phyloP scores from a whole-genome alignment of 1,284 basidiomycete species.

The Cutaneotrichosporon sp. region DNA sequence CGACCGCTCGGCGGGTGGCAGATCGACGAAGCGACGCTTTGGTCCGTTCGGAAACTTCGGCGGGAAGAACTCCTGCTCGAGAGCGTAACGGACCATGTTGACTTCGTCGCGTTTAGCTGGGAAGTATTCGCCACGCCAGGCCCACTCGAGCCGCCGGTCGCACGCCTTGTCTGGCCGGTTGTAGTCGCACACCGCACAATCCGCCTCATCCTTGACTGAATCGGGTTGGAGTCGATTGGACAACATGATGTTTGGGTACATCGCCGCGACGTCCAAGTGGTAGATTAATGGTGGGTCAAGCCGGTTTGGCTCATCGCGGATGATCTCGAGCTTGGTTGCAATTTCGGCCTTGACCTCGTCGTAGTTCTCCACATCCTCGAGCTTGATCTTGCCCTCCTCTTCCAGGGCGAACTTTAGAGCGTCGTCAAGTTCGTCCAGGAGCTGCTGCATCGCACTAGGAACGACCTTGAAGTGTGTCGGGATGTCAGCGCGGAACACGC shows the following conservation, averaged over 20 bases:
- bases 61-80: conserved; percentile 93
- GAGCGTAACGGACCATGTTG: conserved; percentile 98
- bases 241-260: conserved; percentile 99
- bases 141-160: conserved; percentile 93
- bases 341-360: conserved; percentile 86
- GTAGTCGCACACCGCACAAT: conserved; percentile 97
- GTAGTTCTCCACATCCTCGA: conserved; percentile 92
- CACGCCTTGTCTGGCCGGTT: conserved; percentile 95
- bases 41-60: conserved; percentile 71
- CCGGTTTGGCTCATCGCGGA: conserved; percentile 88
- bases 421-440: conserved; percentile 90
- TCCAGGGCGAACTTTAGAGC: conserved; percentile 86
- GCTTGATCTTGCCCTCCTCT: conserved; percentile 77
- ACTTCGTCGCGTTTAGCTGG: conserved; percentile 96
- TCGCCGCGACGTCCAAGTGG: conserved; percentile 97
- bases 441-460: conserved; percentile 82
- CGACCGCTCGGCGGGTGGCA: conserved; percentile 83
- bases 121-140: conserved; percentile 98
- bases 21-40: conserved; percentile 78
- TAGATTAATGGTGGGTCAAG: conserved; percentile 94
- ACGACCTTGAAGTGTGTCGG: conserved; percentile 92
- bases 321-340: conserved; percentile 71
- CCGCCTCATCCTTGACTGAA: conserved; percentile 94
- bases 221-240: conserved; percentile 98
- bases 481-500: conserved; percentile 97